Percentiles rank a stretch among this genome's conserved stretches.
Conservation (phyloP, 1,139 yeast species). For the Saccharomyces hybrid region DNA sequence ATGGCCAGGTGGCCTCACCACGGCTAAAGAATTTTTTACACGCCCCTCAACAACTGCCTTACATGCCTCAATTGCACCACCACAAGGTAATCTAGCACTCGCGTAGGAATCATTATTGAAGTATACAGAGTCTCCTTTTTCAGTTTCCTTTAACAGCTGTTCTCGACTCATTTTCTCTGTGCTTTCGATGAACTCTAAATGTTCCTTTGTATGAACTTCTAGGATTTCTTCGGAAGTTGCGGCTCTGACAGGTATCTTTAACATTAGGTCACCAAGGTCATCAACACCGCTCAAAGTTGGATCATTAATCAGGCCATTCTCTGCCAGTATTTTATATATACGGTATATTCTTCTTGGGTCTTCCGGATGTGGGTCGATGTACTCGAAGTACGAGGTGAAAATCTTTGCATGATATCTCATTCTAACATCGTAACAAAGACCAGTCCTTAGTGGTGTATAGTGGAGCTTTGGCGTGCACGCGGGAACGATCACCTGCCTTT, state of each 20-base stretch:
- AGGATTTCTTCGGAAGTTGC: constrained; percentile 82
- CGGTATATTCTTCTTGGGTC: constrained; percentile 95
- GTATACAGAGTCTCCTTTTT: constrained; percentile 89
- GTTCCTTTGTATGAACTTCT: constrained; percentile 78
- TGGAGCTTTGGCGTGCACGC: constrained; percentile 36
- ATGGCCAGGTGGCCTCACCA: constrained; percentile 99
- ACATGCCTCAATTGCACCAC: constrained; percentile 96
- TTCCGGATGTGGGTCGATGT: constrained; percentile 98
- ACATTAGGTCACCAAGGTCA: constrained; percentile 77
- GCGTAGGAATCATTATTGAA: constrained; percentile 84
- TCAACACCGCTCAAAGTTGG: constrained; percentile 73
- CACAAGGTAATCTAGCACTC: constrained; percentile 89
- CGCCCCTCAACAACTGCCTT: constrained; percentile 88
- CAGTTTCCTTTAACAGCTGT: constrained; percentile 73
- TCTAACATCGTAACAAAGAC: constrained; percentile 90
- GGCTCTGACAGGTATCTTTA: constrained; percentile 82
- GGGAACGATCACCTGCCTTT: constrained; percentile 46
- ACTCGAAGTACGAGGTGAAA: constrained; percentile 84
- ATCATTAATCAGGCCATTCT: constrained; percentile 82
- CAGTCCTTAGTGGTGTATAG: constrained; percentile 77
- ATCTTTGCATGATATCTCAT: constrained; percentile 97
- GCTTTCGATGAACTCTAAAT: constrained; percentile 64
- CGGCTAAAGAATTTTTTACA: constrained; percentile 88
- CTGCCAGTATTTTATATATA: constrained; percentile 87
- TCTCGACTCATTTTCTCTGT: constrained; percentile 78